Percentiles rank a stretch among this genome's conserved stretches.
Evolutionary conservation across 129 eudicot genomes (phyloP).

Genomic region (Helichrysum umbraculigerum): DNA sequence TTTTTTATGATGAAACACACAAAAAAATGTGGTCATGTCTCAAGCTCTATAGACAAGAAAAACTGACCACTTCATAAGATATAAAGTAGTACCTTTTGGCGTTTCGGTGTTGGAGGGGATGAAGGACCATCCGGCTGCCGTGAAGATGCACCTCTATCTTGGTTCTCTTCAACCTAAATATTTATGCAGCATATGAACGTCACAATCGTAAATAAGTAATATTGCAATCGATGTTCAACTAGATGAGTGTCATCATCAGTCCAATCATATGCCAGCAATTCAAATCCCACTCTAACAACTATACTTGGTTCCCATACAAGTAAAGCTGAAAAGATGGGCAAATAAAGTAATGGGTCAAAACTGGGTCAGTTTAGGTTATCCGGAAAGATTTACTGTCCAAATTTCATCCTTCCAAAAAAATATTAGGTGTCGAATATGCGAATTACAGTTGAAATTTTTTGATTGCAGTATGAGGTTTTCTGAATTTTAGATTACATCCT

Average conservation of each 20-base stretch:
- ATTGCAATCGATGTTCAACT: background rate
- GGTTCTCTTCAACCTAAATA: slow-evolving; percentile 47
- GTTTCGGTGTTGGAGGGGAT: slow-evolving; percentile 49
- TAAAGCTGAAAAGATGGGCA: background rate
- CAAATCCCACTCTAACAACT: background rate
- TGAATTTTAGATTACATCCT: background rate
- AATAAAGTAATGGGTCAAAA: background rate
- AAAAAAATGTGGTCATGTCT: too few species aligned
- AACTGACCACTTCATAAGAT: background rate
- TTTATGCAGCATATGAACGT: slow-evolving; percentile 10
- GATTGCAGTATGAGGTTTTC: background rate
- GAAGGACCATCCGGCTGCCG: slow-evolving; percentile 35
- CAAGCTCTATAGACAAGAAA: background rate
- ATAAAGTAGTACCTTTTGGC: slow-evolving; percentile 51
- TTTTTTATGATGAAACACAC: too few species aligned
- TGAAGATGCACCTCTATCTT: slow-evolving; percentile 44
- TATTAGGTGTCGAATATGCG: background rate
- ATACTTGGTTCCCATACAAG: background rate
- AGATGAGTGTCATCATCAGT: background rate
- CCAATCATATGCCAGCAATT: background rate
- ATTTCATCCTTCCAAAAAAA: background rate
- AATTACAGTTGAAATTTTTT: background rate
- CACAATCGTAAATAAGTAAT: background rate
- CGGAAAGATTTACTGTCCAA: background rate
- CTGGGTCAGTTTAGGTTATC: background rate